A percentile compares a stretch with the other conserved stretches of the same genome.
phyloP scores from a whole-genome alignment of 106 monocot species.

The Ottelia alismoides region DNA sequence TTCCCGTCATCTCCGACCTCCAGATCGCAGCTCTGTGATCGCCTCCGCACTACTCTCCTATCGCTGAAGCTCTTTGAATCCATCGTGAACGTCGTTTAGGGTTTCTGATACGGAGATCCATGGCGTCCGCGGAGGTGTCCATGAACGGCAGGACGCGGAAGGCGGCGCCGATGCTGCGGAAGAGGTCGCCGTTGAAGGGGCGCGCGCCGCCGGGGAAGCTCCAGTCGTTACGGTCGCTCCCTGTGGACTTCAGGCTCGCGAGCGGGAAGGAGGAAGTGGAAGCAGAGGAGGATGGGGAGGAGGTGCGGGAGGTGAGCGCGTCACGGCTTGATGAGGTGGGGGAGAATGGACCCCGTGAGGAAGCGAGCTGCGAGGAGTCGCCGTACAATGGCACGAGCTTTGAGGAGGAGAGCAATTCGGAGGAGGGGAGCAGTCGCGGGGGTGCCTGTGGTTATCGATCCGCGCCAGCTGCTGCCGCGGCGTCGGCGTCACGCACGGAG shows the following conservation, averaged over 20 bases:
- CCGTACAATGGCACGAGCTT: too few species aligned
- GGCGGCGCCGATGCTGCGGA: background rate
- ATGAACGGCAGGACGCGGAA: background rate
- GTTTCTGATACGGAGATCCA: too few species aligned
- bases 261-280: too few species aligned
- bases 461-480: background rate
- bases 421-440: constrained; percentile 26
- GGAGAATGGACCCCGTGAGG: background rate
- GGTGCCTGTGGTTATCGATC: background rate
- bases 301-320: too few species aligned
- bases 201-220: background rate
- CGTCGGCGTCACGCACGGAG: constrained; percentile 10
- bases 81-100: too few species aligned
- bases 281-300: too few species aligned
- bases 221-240: background rate
- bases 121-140: too few species aligned
- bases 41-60: too few species aligned
- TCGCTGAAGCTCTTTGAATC: too few species aligned
- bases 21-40: too few species aligned
- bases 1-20: too few species aligned
- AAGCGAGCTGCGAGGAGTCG: constrained; percentile 8
- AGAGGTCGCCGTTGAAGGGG: background rate
- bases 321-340: background rate
- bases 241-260: background rate
- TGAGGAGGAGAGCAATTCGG: constrained; percentile 15